Evolutionary conservation across 2,329 filamentous ascomycete species (phyloP), one percentile per base, ranked within the genome.

Genomic region (Graphiopsis chlorocephala): DNA sequence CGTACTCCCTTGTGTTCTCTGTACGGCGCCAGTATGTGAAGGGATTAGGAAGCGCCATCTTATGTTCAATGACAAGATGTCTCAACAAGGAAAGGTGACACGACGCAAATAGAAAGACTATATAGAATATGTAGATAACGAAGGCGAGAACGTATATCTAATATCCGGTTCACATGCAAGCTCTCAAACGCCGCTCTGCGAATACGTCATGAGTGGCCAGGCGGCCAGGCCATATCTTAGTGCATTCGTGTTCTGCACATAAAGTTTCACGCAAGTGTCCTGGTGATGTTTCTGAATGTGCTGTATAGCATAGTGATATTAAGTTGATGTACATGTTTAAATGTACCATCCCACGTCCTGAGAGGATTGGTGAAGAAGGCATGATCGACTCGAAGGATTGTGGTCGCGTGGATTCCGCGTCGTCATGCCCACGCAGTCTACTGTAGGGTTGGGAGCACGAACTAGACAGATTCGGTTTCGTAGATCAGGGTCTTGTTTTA

Each of bases 31-130:
- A 55, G 17, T 38, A 62, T 29, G 75, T 72, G 65, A 82, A 82
- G 1, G 77, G 76, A 66, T 79, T 81, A 3, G 75, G 75, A 71
- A 75, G 78, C 20, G 80, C 76, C 81, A 82, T 83, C n/a, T 14
- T 17, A 3, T 29, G 2, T 11, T 1, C 7, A 28, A 33, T 5
- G 3, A 20, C 1, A 33, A 6, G 20, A 28, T 11, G 12, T 31
- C 6, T 12, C 28, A 0, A 8, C n/a, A 53, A 53, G 17, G 25
- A 20, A n/a, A 53, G 11, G 17, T 29, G n/a, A 11, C 17, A 20
- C 26, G 17, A 31, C 0, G 5, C 8, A n/a, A 31, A 23, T 8
- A n/a, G 26, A 52, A 28, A 53, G 17, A 31, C 10, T 45, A n/a
- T 45, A 45, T n/a, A 53, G 12, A 28, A 20, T 53, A 17, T 31